Conservation (phyloP, 2,329 filamentous ascomycete species). For the Beauveria varroae region DNA sequence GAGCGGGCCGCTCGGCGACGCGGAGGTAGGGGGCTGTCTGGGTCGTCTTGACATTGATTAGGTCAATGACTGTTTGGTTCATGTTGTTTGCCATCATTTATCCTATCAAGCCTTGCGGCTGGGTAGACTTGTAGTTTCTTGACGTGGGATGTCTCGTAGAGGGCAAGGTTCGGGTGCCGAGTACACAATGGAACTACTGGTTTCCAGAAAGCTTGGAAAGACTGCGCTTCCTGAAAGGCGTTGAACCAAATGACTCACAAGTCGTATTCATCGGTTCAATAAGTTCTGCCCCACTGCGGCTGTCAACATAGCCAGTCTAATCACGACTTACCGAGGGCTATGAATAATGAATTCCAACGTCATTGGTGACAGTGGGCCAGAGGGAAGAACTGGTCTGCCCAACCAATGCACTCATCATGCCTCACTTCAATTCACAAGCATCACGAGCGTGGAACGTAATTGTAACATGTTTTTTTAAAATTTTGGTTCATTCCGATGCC, state of each 20-base stretch:
- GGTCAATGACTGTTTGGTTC: background rate
- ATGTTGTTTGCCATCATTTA: background rate
- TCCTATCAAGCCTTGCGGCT: background rate
- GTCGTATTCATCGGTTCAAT: background rate
- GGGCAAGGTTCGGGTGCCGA: background rate
- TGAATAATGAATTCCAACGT: background rate
- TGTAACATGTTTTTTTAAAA: background rate
- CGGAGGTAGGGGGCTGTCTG: constrained; percentile 35
- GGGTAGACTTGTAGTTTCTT: background rate
- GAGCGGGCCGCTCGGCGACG: constrained; percentile 28
- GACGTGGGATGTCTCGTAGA: background rate
- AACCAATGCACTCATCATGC: background rate
- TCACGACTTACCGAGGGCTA: background rate
- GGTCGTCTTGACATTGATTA: constrained; percentile 39
- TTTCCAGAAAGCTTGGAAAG: background rate
- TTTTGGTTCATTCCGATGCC: constrained; percentile 39
- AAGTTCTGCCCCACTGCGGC: constrained; percentile 4
- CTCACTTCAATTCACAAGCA: background rate
- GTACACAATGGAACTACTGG: background rate
- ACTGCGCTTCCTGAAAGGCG: background rate
- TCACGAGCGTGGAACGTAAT: background rate
- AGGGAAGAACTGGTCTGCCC: background rate
- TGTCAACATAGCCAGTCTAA: background rate
- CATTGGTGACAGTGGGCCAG: too few species aligned
- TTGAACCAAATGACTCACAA: constrained; percentile 1